Conservation (phyloP, 2,329 filamentous ascomycete species). For the Fusarium armeniacum region DNA sequence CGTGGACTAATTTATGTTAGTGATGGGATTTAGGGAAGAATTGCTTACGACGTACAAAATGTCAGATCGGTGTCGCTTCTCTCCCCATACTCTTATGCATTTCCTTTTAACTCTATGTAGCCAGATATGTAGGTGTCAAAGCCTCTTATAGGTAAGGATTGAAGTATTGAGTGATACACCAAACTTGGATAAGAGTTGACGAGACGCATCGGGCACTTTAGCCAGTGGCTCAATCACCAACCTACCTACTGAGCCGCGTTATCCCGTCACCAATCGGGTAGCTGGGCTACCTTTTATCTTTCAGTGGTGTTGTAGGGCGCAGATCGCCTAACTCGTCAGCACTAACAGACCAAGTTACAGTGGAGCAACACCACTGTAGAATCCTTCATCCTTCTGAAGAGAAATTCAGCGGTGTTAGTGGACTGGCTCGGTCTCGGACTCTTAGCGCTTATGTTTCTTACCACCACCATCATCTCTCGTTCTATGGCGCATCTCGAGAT, state of each 20-base stretch:
- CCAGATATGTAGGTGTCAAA: background rate
- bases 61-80: background rate
- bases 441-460: background rate
- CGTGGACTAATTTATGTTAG: no score
- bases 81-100: background rate
- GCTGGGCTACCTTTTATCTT: no score
- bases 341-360: background rate
- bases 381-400: background rate
- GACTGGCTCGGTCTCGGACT: background rate
- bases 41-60: background rate
- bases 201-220: background rate
- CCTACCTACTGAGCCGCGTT: no score
- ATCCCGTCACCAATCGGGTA: no score
- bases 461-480: background rate
- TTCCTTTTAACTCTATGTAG: background rate
- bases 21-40: no score
- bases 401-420: background rate
- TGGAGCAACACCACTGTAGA: background rate
- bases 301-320: background rate
- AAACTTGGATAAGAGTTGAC: background rate
- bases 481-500: background rate
- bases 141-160: background rate
- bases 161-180: background rate
- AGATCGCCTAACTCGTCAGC: background rate
- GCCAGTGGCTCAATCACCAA: no score